These are phyloP conservation scores for Salicornia ramosissima DNA, from an alignment of 148 eudicot genomes.

Conservation along the genomic window DNA sequence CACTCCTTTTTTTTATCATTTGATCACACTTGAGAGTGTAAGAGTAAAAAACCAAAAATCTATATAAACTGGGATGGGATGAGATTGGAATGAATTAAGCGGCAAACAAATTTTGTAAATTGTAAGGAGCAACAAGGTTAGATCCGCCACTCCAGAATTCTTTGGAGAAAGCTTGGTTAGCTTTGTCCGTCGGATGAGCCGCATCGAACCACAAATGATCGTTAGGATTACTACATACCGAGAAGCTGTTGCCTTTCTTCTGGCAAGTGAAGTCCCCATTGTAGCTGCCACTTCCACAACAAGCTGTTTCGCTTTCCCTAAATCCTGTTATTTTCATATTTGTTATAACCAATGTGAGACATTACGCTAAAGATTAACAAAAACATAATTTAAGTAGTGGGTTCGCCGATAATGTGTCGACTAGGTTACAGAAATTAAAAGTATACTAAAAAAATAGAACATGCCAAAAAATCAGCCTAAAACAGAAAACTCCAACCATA, in stretches of 20 bases:
- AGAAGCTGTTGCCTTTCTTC: conserved; percentile 23
- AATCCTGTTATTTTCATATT: conserved; percentile 28
- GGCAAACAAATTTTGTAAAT: conserved; percentile 39
- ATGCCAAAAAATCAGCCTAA: too few relatives aligned
- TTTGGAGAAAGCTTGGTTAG: conserved; percentile 40
- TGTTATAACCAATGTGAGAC: too few relatives aligned
- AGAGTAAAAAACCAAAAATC: not conserved
- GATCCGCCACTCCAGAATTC: conserved; percentile 47
- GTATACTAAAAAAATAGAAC: too few relatives aligned
- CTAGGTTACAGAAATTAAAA: too few relatives aligned
- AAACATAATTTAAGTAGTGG: too few relatives aligned
- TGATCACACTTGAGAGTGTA: conserved; percentile 21
- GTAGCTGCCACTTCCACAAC: conserved; percentile 41
- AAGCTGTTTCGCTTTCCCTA: conserved; percentile 34
- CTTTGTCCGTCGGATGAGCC: conserved; percentile 40
- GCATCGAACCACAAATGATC: conserved; percentile 51
- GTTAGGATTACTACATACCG: conserved; percentile 36
- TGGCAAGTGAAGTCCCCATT: conserved; percentile 35
- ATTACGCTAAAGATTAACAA: too few relatives aligned
- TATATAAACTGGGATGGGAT: not conserved
- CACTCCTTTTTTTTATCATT: conserved; percentile 6
- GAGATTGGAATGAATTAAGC: too few relatives aligned
- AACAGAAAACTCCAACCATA: too few relatives aligned
- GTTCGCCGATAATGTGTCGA: too few relatives aligned
- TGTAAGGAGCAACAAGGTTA: conserved; percentile 40